A percentile compares a stretch with the other conserved stretches of the same genome.
These are phyloP conservation scores for Fraxinus anomala DNA, from an alignment of 257 asterid species.

Conservation along the genomic window DNA sequence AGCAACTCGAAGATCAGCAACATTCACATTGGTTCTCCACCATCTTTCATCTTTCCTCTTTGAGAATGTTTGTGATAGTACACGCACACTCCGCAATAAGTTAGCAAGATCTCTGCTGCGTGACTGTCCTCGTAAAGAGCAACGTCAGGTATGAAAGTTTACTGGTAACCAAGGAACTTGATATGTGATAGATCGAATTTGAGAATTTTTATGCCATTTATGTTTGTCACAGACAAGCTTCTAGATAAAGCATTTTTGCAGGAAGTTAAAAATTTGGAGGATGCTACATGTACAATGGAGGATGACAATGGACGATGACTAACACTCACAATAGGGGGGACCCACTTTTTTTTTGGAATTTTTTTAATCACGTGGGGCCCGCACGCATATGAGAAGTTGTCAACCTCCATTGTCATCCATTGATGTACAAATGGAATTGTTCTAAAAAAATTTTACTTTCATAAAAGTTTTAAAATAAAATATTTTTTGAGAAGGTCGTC, in stretches of 20 bases:
- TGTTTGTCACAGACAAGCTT: background rate
- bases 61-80: slow-evolving; percentile 33
- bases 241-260: background rate
- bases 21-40: slow-evolving; percentile 70
- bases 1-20: slow-evolving; percentile 51
- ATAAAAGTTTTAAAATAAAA: background rate
- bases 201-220: background rate
- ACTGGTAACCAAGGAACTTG: slow-evolving; percentile 1
- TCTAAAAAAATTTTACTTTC: background rate
- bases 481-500: no score
- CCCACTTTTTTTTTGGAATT: no score
- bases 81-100: slow-evolving; percentile 56
- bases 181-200: background rate
- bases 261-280: background rate
- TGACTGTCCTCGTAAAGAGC: slow-evolving; percentile 67
- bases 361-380: no score
- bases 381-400: no score
- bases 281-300: no score
- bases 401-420: no score
- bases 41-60: slow-evolving; percentile 80
- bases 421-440: no score
- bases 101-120: slow-evolving; percentile 69
- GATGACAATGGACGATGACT: no score
- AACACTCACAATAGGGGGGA: no score
- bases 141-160: slow-evolving; percentile 64